Evolutionary conservation across 768 basidiomycete genomes (phyloP).

Genomic region (Leccinellum rugosiceps): DNA sequence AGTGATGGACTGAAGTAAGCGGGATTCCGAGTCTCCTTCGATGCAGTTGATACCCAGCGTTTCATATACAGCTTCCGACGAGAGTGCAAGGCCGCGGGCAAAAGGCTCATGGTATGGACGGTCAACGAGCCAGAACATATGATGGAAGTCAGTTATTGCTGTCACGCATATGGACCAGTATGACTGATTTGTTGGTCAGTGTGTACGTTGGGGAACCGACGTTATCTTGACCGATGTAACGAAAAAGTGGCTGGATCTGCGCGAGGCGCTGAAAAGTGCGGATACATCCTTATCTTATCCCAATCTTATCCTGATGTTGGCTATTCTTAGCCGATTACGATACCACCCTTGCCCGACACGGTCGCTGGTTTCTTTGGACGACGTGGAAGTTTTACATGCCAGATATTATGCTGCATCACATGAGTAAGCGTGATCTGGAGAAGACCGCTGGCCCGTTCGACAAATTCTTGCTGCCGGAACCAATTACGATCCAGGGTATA

Average conservation of each 20-base stretch:
- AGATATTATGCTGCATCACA: conserved; percentile 31
- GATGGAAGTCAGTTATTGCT: conserved; percentile 66
- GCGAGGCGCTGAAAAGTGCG: conserved; percentile 55
- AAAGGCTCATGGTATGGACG: conserved; percentile 93
- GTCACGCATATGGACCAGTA: background rate
- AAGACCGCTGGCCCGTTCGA: conserved; percentile 55
- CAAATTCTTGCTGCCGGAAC: conserved; percentile 26
- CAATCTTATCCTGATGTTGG: background rate
- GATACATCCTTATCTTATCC: background rate
- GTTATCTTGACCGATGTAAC: conserved; percentile 80
- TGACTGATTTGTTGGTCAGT: conserved; percentile 32
- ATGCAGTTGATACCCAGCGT: conserved; percentile 3
- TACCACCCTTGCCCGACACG: conserved; percentile 56
- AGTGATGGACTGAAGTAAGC: conserved; percentile 68
- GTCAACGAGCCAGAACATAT: conserved; percentile 87
- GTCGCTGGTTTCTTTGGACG: conserved; percentile 75
- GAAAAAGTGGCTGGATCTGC: conserved; percentile 61
- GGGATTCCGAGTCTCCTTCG: background rate
- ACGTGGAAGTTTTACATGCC: conserved; percentile 59
- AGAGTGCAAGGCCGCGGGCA: conserved; percentile 76
- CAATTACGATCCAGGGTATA: conserved; percentile 16
- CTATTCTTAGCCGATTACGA: conserved; percentile 58
- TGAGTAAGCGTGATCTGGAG: conserved; percentile 40
- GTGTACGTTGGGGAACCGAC: conserved; percentile 74
- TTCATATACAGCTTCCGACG: conserved; percentile 58